These are phyloP conservation scores for Apiospora phragmitis DNA, from an alignment of 2,329 filamentous ascomycete species.

Conservation along the genomic window DNA sequence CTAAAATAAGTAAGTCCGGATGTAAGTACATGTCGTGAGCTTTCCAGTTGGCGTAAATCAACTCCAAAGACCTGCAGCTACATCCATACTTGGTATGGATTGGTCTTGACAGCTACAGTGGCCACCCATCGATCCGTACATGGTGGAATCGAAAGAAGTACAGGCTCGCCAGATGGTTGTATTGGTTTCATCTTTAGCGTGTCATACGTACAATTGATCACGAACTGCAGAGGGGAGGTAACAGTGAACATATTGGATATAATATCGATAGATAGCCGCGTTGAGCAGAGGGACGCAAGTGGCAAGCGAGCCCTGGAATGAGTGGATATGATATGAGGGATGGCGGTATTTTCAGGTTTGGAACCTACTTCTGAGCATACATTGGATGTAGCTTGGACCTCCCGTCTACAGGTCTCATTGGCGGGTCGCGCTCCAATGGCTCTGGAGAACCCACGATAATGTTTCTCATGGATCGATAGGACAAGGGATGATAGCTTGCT, in stretches of 20 bases:
- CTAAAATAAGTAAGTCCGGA: neutral
- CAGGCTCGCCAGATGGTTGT: neutral
- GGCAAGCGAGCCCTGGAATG: neutral
- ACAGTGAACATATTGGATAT: neutral
- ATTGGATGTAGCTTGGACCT: conserved; percentile 8
- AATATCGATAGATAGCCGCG: conserved; percentile 2
- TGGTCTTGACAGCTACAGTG: neutral
- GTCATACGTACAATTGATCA: neutral
- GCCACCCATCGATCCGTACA: neutral
- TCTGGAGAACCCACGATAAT: conserved; percentile 5
- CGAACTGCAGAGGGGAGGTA: neutral
- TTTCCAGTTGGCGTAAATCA: neutral
- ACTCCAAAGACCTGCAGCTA: neutral
- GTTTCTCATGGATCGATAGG: conserved; percentile 7
- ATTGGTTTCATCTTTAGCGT: neutral
- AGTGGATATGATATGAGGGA: conserved; percentile 1
- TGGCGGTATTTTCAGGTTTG: conserved; percentile 1
- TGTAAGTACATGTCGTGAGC: neutral
- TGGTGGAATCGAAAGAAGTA: neutral
- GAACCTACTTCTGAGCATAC: conserved; percentile 6
- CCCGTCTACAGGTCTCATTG: neutral
- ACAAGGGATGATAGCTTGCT: conserved; percentile 4
- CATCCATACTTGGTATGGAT: neutral
- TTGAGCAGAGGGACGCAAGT: neutral
- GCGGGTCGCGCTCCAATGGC: conserved; percentile 6